Conservation (phyloP, 306 rosid species). For the Quercus cerris region DNA sequence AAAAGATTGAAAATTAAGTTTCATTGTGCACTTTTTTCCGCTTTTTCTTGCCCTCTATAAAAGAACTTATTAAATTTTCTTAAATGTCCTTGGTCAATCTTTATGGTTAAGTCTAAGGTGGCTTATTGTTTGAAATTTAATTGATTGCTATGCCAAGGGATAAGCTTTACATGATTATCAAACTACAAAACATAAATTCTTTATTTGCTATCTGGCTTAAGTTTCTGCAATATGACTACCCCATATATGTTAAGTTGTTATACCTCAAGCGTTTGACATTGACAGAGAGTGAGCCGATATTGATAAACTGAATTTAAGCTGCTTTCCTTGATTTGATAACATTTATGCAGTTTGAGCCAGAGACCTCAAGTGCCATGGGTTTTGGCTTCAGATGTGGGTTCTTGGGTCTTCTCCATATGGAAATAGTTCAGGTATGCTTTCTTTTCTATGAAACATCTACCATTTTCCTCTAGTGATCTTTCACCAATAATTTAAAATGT, state of each 20-base stretch:
- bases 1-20: not conserved
- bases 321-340: slow-evolving; percentile 14
- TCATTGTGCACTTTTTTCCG: not conserved
- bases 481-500: slow-evolving; percentile 2
- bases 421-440: slow-evolving; percentile 82
- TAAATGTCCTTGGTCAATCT: not conserved
- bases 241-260: slow-evolving; percentile 8
- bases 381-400: slow-evolving; percentile 98
- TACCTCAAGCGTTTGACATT: not conserved
- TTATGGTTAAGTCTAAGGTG: not conserved
- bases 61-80: not conserved
- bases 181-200: not conserved
- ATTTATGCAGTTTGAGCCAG: slow-evolving; percentile 79
- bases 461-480: slow-evolving; percentile 13
- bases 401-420: slow-evolving; percentile 96
- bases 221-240: not conserved
- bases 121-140: not conserved
- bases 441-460: not conserved
- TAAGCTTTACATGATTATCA: not conserved
- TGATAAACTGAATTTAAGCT: slow-evolving; percentile 17
- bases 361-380: slow-evolving; percentile 95
- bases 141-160: slow-evolving; percentile 18
- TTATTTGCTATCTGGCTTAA: slow-evolving; percentile 4
- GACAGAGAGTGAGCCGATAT: not conserved
- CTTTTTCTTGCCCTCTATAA: not conserved